Percentiles rank a stretch among this genome's conserved stretches.
These are phyloP conservation scores for Psilocybe subaeruginosa DNA, from an alignment of 768 basidiomycete genomes.

Conservation along the genomic window DNA sequence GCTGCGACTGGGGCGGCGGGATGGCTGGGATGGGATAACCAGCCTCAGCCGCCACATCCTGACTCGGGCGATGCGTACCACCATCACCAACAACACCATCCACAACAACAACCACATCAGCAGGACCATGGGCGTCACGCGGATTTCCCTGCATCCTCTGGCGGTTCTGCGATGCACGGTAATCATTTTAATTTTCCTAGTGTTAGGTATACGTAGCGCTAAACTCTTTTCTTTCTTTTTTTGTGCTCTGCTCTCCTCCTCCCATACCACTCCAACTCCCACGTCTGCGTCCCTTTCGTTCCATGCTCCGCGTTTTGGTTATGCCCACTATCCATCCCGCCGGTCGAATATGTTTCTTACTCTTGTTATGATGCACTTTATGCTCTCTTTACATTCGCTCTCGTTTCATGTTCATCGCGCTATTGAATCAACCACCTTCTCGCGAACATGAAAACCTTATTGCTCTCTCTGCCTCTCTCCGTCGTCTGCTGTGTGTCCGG, in stretches of 20 bases:
- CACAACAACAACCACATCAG: conserved; percentile 4
- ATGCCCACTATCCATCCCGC: not conserved
- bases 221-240: conserved; percentile 25
- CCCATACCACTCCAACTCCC: not conserved
- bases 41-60: conserved; percentile 7
- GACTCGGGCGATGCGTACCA: conserved; percentile 10
- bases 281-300: not conserved
- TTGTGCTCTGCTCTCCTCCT: conserved; percentile 12
- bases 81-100: not conserved
- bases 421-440: no score
- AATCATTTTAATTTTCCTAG: conserved; percentile 32
- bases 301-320: not conserved
- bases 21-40: conserved; percentile 18
- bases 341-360: not conserved
- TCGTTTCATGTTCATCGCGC: no score
- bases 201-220: conserved; percentile 35
- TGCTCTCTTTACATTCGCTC: not conserved
- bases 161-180: conserved; percentile 26
- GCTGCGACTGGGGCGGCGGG: conserved; percentile 5
- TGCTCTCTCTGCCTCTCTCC: not conserved
- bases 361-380: not conserved
- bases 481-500: not conserved
- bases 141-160: conserved; percentile 10
- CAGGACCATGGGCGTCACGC: not conserved
- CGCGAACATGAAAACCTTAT: not conserved